Evolutionary conservation across 1,139 yeast genomes (phyloP).

Genomic region (Pichia sp.): DNA sequence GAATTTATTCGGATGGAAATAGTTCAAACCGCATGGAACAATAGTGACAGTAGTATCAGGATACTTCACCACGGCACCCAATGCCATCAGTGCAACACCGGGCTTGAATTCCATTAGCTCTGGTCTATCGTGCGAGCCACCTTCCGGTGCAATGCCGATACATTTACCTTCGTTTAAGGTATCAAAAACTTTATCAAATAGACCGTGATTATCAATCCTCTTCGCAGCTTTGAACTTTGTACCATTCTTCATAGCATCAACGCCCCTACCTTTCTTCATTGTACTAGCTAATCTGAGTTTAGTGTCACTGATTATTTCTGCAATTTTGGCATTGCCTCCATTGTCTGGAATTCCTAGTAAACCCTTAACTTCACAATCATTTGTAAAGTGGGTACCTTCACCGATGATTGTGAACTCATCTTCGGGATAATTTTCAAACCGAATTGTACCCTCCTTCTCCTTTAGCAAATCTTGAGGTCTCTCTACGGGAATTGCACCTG

Average conservation of each 20-base stretch:
- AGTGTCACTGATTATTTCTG: constrained; percentile 45
- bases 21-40: constrained; percentile 72
- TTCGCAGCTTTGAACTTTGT: constrained; percentile 51
- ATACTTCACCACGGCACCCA: constrained; percentile 59
- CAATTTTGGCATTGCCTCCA: constrained; percentile 52
- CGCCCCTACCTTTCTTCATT: constrained; percentile 34
- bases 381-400: constrained; percentile 41
- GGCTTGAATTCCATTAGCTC: constrained; percentile 69
- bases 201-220: constrained; percentile 52
- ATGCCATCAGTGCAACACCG: constrained; percentile 77
- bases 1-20: constrained; percentile 69
- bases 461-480: constrained; percentile 62
- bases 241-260: constrained; percentile 38
- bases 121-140: constrained; percentile 77
- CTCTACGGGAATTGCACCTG: constrained; percentile 66
- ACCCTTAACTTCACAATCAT: constrained; percentile 43
- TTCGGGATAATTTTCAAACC: constrained; percentile 31
- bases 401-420: constrained; percentile 37
- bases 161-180: constrained; percentile 51
- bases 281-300: constrained; percentile 44
- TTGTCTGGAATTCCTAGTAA: constrained; percentile 55
- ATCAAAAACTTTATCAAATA: constrained; percentile 57
- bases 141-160: constrained; percentile 72
- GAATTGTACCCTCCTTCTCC: constrained; percentile 40
- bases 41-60: constrained; percentile 51